Percentiles rank a stretch among this genome's conserved stretches.
Evolutionary conservation across 176 grass and related monocot species (phyloP).

Genomic region (Raddia distichophylla): DNA sequence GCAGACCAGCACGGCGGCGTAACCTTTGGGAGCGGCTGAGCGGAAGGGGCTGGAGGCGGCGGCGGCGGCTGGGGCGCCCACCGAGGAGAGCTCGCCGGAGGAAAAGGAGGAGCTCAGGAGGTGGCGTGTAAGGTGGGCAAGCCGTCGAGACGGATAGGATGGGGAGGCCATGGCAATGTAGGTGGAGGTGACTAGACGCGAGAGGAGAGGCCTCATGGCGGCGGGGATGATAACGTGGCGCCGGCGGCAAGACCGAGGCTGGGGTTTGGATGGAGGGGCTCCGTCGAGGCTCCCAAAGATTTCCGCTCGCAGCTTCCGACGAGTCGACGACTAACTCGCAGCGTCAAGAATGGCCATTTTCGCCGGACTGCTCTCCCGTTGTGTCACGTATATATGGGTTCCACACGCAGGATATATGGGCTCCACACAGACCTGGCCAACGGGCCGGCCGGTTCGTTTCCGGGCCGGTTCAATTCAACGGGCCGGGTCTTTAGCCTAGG

Average conservation of each 20-base stretch:
- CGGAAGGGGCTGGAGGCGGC: constrained; percentile 10
- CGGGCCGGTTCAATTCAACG: too few relatives aligned
- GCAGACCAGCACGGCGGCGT: constrained; percentile 83
- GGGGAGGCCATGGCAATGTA: constrained; percentile 41
- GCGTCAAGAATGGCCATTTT: too few relatives aligned
- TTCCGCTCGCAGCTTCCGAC: neutral
- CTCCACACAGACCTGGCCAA: too few relatives aligned
- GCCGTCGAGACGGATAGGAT: constrained; percentile 34
- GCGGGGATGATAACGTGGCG: constrained; percentile 21
- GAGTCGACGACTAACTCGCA: neutral
- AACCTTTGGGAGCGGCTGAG: constrained; percentile 32
- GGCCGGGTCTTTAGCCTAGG: too few relatives aligned
- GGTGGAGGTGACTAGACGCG: constrained; percentile 36
- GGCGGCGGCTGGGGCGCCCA: constrained; percentile 43
- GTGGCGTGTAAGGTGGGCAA: constrained; percentile 47
- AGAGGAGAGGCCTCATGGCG: constrained; percentile 44
- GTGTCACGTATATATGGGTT: too few relatives aligned
- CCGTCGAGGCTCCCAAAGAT: neutral
- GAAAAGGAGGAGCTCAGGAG: constrained; percentile 19
- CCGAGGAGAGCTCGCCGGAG: constrained; percentile 51
- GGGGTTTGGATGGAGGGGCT: neutral
- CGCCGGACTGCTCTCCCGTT: too few relatives aligned
- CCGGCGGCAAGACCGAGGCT: constrained; percentile 3
- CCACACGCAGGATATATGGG: too few relatives aligned
- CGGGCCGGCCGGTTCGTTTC: too few relatives aligned